Evolutionary conservation across 768 basidiomycete species (phyloP).

Genomic region (Boletus huronensis): DNA sequence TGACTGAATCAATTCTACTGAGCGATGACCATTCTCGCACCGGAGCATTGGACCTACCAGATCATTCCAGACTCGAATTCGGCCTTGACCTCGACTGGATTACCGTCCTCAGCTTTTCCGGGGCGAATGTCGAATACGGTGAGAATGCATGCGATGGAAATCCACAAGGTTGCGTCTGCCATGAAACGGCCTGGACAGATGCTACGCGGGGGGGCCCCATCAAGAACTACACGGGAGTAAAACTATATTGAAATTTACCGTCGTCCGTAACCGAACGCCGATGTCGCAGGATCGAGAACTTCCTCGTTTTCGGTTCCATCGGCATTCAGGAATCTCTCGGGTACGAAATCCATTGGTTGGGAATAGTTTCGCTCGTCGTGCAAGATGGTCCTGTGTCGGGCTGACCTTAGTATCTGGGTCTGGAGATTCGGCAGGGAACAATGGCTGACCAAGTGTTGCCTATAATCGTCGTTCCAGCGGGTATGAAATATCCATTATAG

Average conservation of each 20-base stretch:
- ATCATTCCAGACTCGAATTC: conserved; percentile 31
- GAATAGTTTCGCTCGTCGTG: conserved; percentile 36
- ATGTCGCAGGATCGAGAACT: conserved; percentile 28
- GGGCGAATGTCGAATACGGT: conserved; percentile 27
- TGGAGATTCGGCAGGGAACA: not conserved
- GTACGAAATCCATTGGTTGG: conserved; percentile 35
- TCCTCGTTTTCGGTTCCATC: conserved; percentile 35
- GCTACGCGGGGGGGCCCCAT: conserved; percentile 9
- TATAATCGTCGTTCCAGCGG: conserved; percentile 46
- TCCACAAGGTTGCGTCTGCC: conserved; percentile 40
- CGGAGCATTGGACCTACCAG: conserved; percentile 17
- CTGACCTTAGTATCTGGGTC: conserved; percentile 4
- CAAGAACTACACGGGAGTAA: not conserved
- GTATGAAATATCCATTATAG: conserved; percentile 32
- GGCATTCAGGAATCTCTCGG: conserved; percentile 37
- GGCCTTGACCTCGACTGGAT: conserved; percentile 17
- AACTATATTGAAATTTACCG: conserved; percentile 17
- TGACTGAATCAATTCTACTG: conserved; percentile 20
- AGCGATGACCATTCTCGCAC: not conserved
- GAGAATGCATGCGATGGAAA: conserved; percentile 30
- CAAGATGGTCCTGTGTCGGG: conserved; percentile 33
- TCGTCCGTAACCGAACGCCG: conserved; percentile 37
- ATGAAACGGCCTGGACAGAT: conserved; percentile 45
- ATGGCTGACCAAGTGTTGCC: conserved; percentile 54
- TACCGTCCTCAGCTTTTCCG: conserved; percentile 19